phyloP scores from a whole-genome alignment of 371 early-diverging fungal genomes.

The Basidiobolus meristosporus region DNA sequence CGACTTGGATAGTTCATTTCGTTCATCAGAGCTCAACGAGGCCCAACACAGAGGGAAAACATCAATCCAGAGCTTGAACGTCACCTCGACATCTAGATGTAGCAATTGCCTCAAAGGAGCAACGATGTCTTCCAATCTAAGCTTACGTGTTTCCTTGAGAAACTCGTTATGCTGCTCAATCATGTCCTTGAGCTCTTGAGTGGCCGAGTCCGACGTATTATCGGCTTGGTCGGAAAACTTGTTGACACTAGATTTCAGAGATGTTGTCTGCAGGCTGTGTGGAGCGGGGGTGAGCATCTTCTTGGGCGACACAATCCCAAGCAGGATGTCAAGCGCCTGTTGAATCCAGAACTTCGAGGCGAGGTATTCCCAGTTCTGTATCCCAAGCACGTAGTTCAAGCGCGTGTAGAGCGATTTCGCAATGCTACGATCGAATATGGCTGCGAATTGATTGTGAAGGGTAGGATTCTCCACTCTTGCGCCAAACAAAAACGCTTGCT shows the following conservation, averaged over 20 bases:
- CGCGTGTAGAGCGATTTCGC: conserved; percentile 40
- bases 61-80: conserved; percentile 65
- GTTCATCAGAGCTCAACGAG: conserved; percentile 41
- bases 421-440: conserved; percentile 64
- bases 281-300: conserved; percentile 14
- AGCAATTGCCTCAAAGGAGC: conserved; percentile 41
- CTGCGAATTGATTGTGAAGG: conserved; percentile 59
- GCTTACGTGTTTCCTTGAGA: conserved; percentile 26
- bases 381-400: conserved; percentile 71
- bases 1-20: conserved; percentile 64
- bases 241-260: neutral
- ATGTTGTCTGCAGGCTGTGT: conserved; percentile 24
- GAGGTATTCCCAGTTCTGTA: conserved; percentile 91
- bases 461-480: conserved; percentile 54
- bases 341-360: conserved; percentile 76
- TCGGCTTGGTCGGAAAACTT: neutral
- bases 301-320: conserved; percentile 38
- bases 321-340: conserved; percentile 70
- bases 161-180: conserved; percentile 31
- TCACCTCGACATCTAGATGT: conserved; percentile 42
- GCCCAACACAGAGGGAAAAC: conserved; percentile 79
- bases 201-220: neutral
- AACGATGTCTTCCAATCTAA: conserved; percentile 23
- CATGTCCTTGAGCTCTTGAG: conserved; percentile 11
- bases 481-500: conserved; percentile 85